Evolutionary conservation across 768 basidiomycete genomes (phyloP).

Genomic region (Suillus bovinus): DNA sequence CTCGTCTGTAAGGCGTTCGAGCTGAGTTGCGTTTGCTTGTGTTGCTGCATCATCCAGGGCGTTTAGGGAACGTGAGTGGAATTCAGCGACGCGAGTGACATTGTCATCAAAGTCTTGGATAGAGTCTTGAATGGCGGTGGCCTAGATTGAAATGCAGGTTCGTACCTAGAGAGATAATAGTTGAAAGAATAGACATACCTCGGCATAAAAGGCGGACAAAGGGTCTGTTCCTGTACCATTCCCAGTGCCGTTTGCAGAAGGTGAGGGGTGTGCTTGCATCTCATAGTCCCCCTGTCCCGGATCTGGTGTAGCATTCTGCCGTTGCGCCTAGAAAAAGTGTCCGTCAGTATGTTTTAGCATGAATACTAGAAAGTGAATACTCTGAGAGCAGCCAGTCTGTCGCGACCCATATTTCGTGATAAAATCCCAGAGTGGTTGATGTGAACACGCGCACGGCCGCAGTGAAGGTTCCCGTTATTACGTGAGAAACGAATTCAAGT

Average conservation of each 20-base stretch:
- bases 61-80: slow-evolving; percentile 52
- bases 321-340: slow-evolving; percentile 61
- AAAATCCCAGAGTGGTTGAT: neutral
- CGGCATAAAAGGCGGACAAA: slow-evolving; percentile 34
- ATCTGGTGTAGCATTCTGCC: slow-evolving; percentile 46
- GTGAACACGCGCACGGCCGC: neutral
- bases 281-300: slow-evolving; percentile 25
- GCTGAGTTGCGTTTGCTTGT: slow-evolving; percentile 42
- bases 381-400: slow-evolving; percentile 86
- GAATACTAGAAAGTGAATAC: slow-evolving; percentile 64
- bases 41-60: slow-evolving; percentile 47
- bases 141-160: slow-evolving; percentile 30
- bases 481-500: slow-evolving; percentile 2
- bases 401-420: slow-evolving; percentile 45
- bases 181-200: slow-evolving; percentile 21
- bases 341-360: slow-evolving; percentile 49
- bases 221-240: slow-evolving; percentile 10
- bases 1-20: slow-evolving; percentile 59
- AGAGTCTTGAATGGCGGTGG: slow-evolving; percentile 49
- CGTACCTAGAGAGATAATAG: neutral
- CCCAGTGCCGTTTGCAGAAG: slow-evolving; percentile 30
- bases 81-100: slow-evolving; percentile 45
- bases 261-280: slow-evolving; percentile 21
- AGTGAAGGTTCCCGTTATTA: neutral
- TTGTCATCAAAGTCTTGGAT: slow-evolving; percentile 46